phyloP scores from a whole-genome alignment of 2,329 filamentous ascomycete genomes.

The Ceratocystis cacaofunesta region DNA sequence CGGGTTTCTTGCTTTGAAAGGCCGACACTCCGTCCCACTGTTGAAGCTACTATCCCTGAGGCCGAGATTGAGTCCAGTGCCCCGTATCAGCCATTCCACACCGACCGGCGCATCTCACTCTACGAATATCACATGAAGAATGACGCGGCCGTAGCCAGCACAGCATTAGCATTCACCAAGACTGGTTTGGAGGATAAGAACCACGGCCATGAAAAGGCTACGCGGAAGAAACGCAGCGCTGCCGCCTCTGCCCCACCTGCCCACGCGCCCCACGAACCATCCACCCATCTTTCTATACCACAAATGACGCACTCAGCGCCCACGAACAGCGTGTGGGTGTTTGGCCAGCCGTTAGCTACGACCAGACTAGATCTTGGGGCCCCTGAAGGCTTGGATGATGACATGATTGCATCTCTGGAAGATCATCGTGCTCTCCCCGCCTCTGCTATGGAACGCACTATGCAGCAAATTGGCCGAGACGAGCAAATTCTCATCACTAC shows the following conservation, averaged over 20 bases:
- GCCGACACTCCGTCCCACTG: slow-evolving; percentile 27
- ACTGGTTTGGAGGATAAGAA: slow-evolving; percentile 30
- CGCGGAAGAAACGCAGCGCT: slow-evolving; percentile 18
- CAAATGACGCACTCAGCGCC: neutral
- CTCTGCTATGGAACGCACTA: slow-evolving; percentile 49
- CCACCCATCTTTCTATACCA: neutral
- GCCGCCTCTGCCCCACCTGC: neutral
- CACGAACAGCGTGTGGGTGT: slow-evolving; percentile 36
- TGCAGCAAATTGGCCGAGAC: slow-evolving; percentile 44
- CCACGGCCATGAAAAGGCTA: slow-evolving; percentile 27
- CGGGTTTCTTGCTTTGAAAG: neutral
- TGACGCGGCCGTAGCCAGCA: neutral
- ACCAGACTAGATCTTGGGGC: slow-evolving; percentile 40
- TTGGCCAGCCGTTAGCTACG: slow-evolving; percentile 40
- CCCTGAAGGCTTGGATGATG: slow-evolving; percentile 34
- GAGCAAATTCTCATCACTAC: slow-evolving; percentile 76
- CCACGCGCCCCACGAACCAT: neutral
- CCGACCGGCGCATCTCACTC: slow-evolving; percentile 69
- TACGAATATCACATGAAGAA: slow-evolving; percentile 40
- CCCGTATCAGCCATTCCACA: slow-evolving; percentile 91
- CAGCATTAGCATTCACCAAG: slow-evolving; percentile 20
- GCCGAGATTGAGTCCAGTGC: slow-evolving; percentile 93
- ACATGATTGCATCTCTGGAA: slow-evolving; percentile 34
- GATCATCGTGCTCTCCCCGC: slow-evolving; percentile 45
- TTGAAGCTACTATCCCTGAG: slow-evolving; percentile 51